These are phyloP conservation scores for Plantago ovata DNA, from an alignment of 257 asterid species.

Conservation along the genomic window DNA sequence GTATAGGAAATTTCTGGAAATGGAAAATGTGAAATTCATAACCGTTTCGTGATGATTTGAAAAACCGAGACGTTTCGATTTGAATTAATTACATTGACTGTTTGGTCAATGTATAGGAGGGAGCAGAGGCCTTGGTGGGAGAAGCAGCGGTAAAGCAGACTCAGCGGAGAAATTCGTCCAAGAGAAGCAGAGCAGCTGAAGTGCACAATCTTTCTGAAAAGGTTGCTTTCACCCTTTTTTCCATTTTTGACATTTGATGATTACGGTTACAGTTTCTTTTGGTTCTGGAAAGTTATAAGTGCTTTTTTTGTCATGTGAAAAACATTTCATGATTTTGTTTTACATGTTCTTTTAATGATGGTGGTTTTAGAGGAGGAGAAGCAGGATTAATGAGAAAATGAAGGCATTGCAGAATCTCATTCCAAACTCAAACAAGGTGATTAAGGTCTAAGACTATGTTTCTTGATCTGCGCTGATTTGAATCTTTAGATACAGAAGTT, in stretches of 20 bases:
- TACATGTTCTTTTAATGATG: background rate
- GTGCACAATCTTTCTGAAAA: constrained; percentile 79
- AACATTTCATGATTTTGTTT: constrained; percentile 4
- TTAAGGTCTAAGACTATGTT: background rate
- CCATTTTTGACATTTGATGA: background rate
- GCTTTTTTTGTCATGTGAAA: background rate
- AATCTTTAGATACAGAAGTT: no score
- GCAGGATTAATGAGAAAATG: constrained; percentile 84
- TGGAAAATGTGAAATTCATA: no score
- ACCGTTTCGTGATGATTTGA: background rate
- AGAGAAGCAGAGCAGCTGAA: constrained; percentile 85
- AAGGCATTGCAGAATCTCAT: constrained; percentile 76
- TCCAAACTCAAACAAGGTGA: constrained; percentile 80
- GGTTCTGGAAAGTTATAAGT: background rate
- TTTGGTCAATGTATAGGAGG: constrained; percentile 32
- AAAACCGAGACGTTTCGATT: background rate
- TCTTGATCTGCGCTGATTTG: background rate
- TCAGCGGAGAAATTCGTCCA: constrained; percentile 34
- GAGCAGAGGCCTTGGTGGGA: constrained; percentile 32
- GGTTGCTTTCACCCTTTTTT: constrained; percentile 23
- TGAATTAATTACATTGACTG: background rate
- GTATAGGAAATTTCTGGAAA: no score
- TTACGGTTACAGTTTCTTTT: no score
- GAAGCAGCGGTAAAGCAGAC: constrained; percentile 30
- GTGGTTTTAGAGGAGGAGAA: constrained; percentile 60